Percentiles rank a stretch among this genome's conserved stretches.
Conservation (phyloP, 2,329 filamentous ascomycete genomes). For the Aureobasidium sp. region DNA sequence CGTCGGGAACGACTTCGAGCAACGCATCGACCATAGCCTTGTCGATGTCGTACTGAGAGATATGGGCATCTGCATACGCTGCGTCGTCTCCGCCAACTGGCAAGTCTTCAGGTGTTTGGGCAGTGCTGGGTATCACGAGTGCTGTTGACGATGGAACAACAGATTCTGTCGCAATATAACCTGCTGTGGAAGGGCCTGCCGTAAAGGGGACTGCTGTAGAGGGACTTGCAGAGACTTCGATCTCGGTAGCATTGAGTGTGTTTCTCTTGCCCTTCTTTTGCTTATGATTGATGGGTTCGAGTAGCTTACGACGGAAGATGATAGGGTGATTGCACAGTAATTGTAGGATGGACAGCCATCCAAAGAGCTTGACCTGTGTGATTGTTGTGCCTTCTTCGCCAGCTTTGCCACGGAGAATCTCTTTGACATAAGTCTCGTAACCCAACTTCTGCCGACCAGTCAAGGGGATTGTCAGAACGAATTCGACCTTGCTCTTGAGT, state of each 20-base stretch:
- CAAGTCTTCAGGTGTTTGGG: not conserved
- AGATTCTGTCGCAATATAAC: not conserved
- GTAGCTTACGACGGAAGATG: constrained; percentile 45
- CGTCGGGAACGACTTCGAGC: constrained; percentile 9
- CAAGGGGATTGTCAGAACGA: constrained; percentile 67
- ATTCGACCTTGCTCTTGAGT: constrained; percentile 71
- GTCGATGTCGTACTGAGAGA: constrained; percentile 35
- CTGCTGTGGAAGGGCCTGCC: not conserved
- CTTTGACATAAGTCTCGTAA: constrained; percentile 51
- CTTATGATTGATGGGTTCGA: constrained; percentile 22
- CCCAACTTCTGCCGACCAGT: constrained; percentile 56
- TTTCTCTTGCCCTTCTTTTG: constrained; percentile 12
- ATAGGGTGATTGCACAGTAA: constrained; percentile 54
- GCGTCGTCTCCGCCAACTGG: constrained; percentile 13
- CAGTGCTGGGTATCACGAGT: not conserved
- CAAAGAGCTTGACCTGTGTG: constrained; percentile 42
- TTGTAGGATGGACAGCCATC: constrained; percentile 47
- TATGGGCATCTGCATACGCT: constrained; percentile 27
- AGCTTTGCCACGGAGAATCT: constrained; percentile 29
- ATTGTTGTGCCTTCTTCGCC: constrained; percentile 24
- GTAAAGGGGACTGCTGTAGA: not conserved
- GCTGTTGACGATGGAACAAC: not conserved
- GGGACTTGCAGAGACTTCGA: not conserved
- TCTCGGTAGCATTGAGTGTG: constrained; percentile 14
- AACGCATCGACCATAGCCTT: constrained; percentile 21